Percentiles rank a stretch among this genome's conserved stretches.
These are phyloP conservation scores for Diversispora eburnea DNA, from an alignment of 192 early-diverging fungal species.

Conservation along the genomic window DNA sequence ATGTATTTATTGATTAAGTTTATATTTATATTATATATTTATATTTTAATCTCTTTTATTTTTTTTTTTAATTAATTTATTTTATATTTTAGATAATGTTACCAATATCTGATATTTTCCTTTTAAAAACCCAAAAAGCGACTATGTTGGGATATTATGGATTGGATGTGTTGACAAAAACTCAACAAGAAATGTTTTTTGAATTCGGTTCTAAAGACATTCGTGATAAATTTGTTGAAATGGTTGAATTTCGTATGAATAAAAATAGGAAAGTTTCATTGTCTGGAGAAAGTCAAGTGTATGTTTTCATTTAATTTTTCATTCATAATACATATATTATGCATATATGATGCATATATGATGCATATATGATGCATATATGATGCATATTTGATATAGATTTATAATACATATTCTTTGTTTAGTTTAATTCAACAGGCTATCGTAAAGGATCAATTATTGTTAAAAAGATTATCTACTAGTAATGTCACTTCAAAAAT, in stretches of 20 bases:
- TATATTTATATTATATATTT: neutral
- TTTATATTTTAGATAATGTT: conserved; percentile 40
- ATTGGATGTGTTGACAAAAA: conserved; percentile 43
- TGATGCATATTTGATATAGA: too few species aligned
- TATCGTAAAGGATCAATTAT: conserved; percentile 16
- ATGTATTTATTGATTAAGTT: conserved; percentile 27
- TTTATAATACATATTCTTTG: neutral
- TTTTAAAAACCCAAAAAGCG: conserved; percentile 43
- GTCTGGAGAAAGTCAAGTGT: neutral
- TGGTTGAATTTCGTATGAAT: conserved; percentile 12
- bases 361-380: neutral
- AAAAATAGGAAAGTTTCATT: conserved; percentile 12
- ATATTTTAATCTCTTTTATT: neutral
- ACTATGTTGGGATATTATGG: conserved; percentile 46
- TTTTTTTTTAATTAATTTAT: neutral
- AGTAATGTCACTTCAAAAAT: conserved; percentile 18
- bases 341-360: neutral
- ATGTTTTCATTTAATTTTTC: neutral
- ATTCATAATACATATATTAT: neutral
- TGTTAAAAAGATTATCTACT: neutral
- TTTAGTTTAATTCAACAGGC: neutral
- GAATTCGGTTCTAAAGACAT: conserved; percentile 52
- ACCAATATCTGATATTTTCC: conserved; percentile 50
- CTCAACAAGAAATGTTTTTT: conserved; percentile 53
- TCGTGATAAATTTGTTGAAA: conserved; percentile 45